phyloP scores from a whole-genome alignment of 2,329 filamentous ascomycete species.

The Monilinia fructicola region DNA sequence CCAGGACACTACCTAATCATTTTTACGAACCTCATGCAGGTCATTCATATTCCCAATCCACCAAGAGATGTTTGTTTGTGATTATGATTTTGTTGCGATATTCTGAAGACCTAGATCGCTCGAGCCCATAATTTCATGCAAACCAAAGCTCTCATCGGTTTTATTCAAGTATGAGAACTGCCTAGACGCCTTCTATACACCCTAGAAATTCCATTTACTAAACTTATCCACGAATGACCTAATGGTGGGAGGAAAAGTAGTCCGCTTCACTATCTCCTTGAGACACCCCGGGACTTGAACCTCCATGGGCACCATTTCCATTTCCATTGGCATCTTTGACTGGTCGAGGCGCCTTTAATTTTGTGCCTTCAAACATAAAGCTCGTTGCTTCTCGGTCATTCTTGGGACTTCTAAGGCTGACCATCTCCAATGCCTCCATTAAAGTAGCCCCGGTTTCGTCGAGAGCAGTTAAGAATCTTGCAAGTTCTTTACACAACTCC shows the following conservation, averaged over 20 bases:
- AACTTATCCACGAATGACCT: background rate
- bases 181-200: constrained; percentile 11
- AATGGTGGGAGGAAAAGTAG: constrained; percentile 24
- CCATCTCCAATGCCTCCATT: constrained; percentile 65
- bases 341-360: constrained; percentile 37
- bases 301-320: constrained; percentile 39
- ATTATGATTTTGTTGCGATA: constrained; percentile 13
- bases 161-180: constrained; percentile 18
- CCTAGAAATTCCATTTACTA: constrained; percentile 11
- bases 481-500: constrained; percentile 93
- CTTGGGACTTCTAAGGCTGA: constrained; percentile 48
- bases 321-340: constrained; percentile 36
- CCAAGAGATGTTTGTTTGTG: background rate
- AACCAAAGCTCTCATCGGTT: constrained; percentile 9
- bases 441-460: constrained; percentile 84
- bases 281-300: constrained; percentile 24
- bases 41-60: background rate
- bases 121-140: background rate
- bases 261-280: constrained; percentile 33
- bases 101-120: constrained; percentile 21
- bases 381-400: constrained; percentile 40
- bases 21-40: background rate
- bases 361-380: constrained; percentile 44
- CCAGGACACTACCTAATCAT: background rate
- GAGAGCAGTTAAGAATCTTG: constrained; percentile 89